Evolutionary conservation across 805 yeast species (phyloP).

Genomic region (Lipomyces anomalus): DNA sequence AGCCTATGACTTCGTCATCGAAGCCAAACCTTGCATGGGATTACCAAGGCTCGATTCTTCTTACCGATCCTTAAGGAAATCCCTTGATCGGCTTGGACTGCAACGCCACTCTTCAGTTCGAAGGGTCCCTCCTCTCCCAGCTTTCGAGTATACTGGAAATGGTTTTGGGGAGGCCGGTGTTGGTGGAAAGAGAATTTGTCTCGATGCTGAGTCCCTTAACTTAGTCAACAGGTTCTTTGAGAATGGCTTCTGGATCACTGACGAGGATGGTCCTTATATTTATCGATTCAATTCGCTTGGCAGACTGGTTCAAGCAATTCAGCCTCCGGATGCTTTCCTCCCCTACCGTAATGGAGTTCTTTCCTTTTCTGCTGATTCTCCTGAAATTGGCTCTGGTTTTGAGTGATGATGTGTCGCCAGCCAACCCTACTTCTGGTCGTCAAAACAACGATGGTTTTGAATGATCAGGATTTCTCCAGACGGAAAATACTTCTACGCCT

Average conservation of each 20-base stretch:
- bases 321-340: conserved; percentile 16
- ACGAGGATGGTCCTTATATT: conserved; percentile 21
- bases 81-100: conserved; percentile 20
- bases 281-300: conserved; percentile 15
- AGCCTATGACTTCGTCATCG: conserved; percentile 6
- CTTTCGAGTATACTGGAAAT: conserved; percentile 10
- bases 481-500: conserved; percentile 14
- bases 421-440: conserved; percentile 19
- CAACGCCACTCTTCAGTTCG: conserved; percentile 12
- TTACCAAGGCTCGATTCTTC: conserved; percentile 14
- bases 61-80: conserved; percentile 19
- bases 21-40: conserved; percentile 15
- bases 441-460: conserved; percentile 21
- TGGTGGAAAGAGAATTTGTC: conserved; percentile 17
- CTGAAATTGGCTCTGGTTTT: conserved; percentile 3
- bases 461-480: conserved; percentile 16
- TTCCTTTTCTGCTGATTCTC: conserved; percentile 19
- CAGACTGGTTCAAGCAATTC: conserved; percentile 17
- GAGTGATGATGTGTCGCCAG: conserved; percentile 16
- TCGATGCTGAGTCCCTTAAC: conserved; percentile 15
- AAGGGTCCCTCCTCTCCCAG: conserved; percentile 15
- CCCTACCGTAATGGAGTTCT: conserved; percentile 16
- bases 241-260: conserved; percentile 21
- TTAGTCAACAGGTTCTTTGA: conserved; percentile 13
- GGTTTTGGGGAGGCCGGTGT: conserved; percentile 8